Conservation (phyloP, 257 asterid species). For the Solanum virginianum region DNA sequence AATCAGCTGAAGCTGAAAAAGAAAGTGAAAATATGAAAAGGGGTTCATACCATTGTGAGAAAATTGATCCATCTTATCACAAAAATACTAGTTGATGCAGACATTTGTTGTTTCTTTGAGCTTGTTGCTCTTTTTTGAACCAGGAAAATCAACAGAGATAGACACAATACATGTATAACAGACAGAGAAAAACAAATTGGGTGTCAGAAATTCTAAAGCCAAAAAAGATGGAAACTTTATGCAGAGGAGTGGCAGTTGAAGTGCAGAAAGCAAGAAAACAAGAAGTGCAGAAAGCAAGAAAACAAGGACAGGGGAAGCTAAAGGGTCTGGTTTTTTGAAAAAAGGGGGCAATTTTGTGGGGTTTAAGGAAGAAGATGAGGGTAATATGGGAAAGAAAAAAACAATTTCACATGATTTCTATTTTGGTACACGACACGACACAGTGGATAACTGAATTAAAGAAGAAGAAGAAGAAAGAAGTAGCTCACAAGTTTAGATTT, state of each 20-base stretch:
- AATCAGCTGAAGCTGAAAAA: not conserved
- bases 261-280: not conserved
- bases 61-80: conserved; percentile 82
- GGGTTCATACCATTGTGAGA: conserved; percentile 55
- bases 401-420: not conserved
- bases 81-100: conserved; percentile 69
- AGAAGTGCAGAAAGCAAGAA: not conserved
- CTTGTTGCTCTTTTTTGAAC: not conserved
- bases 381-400: not conserved
- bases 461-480: not conserved
- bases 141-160: not conserved
- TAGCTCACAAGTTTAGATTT: not conserved
- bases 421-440: not conserved
- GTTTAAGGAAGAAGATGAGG: not conserved
- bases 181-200: not conserved
- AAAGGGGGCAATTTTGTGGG: not conserved
- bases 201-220: not conserved
- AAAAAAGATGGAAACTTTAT: conserved; percentile 1
- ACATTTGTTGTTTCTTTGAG: conserved; percentile 17
- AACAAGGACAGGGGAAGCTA: not conserved
- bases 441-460: not conserved
- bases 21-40: not conserved
- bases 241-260: not conserved
- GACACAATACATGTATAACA: not conserved
- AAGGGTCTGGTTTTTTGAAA: not conserved